Evolutionary conservation across 108 stramenopile genomes (phyloP), one percentile per base, ranked within the genome.

Genomic region (Cyclostephanos invisitatus): DNA sequence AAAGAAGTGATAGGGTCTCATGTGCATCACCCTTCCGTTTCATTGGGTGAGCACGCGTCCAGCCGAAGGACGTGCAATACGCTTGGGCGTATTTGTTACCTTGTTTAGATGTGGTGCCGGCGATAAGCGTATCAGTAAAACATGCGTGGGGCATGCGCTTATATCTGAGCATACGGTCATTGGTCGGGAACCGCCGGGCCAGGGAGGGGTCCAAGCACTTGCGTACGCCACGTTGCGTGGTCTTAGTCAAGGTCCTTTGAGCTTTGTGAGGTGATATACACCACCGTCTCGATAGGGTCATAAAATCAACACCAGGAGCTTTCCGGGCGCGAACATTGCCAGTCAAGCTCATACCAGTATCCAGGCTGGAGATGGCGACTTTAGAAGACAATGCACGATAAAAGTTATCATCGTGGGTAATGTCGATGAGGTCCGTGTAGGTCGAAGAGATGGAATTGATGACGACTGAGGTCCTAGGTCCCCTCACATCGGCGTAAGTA

Each of bases 281-380:
- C 81, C 81, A 82, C 24, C 67, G 22, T 35, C 72, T 61, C 0
- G 75, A 46, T 0, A 82, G 72, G 51, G 25, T 58, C 56, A 10
- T 20, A 29, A 32, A 29, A 5, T 58, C 56, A 15, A 58, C 32
- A 27, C 15, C 4, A 1, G 32, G 32, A 32, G 32, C 32, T 4
- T 32, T 32, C 32, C 32, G 32, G 32, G 32, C 32, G 4, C 4
- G 32, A 17, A 58, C 18, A 10, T 27, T 20, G 9, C 56, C 56
- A 10, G 9, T 58, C 56, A 12, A 5, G 7, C 32, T 32, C 32
- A 32, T 4, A 32, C 14, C 5, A 1, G 56, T 28, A 1, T 28
- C 28, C 8, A 58, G 1, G 28, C 56, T 28, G 0, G 56, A 58
- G 7, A 58, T 7, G 7, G 4, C 15, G 7, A 29, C 56, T 0